phyloP scores from a whole-genome alignment of 805 yeast species.

The Ogataea allantospora region DNA sequence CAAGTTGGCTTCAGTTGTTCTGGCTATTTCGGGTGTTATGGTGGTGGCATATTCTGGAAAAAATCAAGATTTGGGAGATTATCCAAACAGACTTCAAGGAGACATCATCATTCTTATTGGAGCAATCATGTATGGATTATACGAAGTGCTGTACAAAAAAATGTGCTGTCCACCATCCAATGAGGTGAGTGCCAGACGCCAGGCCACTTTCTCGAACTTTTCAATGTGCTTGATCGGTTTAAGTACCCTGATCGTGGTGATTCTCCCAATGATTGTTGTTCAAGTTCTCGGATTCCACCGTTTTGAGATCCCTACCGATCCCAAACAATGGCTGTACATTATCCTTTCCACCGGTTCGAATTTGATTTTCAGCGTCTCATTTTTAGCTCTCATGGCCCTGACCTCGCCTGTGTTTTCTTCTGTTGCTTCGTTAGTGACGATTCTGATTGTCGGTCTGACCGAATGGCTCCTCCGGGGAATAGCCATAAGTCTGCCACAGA shows the following conservation, averaged over 20 bases:
- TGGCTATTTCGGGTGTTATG: slow-evolving; percentile 74
- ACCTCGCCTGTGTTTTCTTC: slow-evolving; percentile 84
- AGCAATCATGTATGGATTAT: slow-evolving; percentile 74
- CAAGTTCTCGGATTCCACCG: slow-evolving; percentile 56
- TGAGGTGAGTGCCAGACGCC: slow-evolving; percentile 59
- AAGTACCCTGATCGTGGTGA: slow-evolving; percentile 49
- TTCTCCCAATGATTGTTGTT: slow-evolving; percentile 46
- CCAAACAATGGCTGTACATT: slow-evolving; percentile 44
- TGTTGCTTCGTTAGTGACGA: slow-evolving; percentile 61
- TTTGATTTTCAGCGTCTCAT: slow-evolving; percentile 65
- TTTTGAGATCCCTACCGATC: slow-evolving; percentile 50
- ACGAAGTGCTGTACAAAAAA: slow-evolving; percentile 80
- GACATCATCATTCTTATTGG: slow-evolving; percentile 70
- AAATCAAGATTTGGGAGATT: slow-evolving; percentile 27
- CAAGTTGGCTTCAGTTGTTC: slow-evolving; percentile 64
- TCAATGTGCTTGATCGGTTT: slow-evolving; percentile 68
- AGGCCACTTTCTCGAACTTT: slow-evolving; percentile 78
- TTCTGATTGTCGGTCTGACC: slow-evolving; percentile 72
- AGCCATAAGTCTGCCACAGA: slow-evolving; percentile 51
- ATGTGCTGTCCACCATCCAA: slow-evolving; percentile 70
- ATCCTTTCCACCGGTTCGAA: slow-evolving; percentile 58
- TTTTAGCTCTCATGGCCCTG: slow-evolving; percentile 74
- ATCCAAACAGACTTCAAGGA: slow-evolving; percentile 66
- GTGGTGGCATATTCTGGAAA: slow-evolving; percentile 69
- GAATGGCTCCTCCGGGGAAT: slow-evolving; percentile 71